A percentile compares a stretch with the other conserved stretches of the same genome.
phyloP scores from a whole-genome alignment of 2,329 filamentous ascomycete species.

The Ceratocystis diversiconidia region DNA sequence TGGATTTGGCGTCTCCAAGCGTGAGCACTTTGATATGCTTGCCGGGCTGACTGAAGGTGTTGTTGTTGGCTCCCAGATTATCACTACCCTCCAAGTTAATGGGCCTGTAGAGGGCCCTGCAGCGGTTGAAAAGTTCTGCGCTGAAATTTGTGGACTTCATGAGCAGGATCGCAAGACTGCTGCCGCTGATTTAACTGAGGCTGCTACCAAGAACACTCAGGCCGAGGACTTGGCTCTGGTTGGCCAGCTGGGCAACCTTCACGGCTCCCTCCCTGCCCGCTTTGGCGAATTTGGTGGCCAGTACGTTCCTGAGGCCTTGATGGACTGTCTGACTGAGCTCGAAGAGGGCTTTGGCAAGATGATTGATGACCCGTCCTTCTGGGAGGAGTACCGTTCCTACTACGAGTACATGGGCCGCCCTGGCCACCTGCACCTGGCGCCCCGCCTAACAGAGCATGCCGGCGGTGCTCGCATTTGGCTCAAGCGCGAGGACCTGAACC shows the following conservation, averaged over 20 bases:
- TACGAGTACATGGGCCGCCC: slow-evolving; percentile 96
- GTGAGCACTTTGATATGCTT: slow-evolving; percentile 82
- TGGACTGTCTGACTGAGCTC: slow-evolving; percentile 87
- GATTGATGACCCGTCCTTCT: slow-evolving; percentile 77
- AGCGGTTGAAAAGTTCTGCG: slow-evolving; percentile 69
- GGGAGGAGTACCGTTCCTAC: slow-evolving; percentile 91
- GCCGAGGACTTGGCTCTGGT: slow-evolving; percentile 46
- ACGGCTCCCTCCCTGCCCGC: slow-evolving; percentile 64
- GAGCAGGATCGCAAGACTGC: slow-evolving; percentile 27
- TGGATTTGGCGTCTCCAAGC: slow-evolving; percentile 90
- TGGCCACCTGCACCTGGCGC: slow-evolving; percentile 77
- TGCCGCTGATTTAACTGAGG: slow-evolving; percentile 36
- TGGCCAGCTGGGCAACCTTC: slow-evolving; percentile 74
- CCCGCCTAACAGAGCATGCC: slow-evolving; percentile 74
- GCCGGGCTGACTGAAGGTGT: slow-evolving; percentile 79
- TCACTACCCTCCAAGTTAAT: slow-evolving; percentile 62
- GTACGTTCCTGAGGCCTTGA: slow-evolving; percentile 92
- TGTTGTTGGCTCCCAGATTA: slow-evolving; percentile 91
- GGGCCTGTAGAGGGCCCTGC: slow-evolving; percentile 42
- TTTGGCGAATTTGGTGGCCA: slow-evolving; percentile 96
- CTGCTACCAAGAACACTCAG: slow-evolving; percentile 49
- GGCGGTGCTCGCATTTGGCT: slow-evolving; percentile 94
- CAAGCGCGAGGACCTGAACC: slow-evolving; percentile 94
- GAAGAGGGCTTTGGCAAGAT: slow-evolving; percentile 84
- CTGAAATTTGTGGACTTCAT: slow-evolving; percentile 44